phyloP scores from a whole-genome alignment of 768 basidiomycete genomes.

The Lactifluus subvellereus region DNA sequence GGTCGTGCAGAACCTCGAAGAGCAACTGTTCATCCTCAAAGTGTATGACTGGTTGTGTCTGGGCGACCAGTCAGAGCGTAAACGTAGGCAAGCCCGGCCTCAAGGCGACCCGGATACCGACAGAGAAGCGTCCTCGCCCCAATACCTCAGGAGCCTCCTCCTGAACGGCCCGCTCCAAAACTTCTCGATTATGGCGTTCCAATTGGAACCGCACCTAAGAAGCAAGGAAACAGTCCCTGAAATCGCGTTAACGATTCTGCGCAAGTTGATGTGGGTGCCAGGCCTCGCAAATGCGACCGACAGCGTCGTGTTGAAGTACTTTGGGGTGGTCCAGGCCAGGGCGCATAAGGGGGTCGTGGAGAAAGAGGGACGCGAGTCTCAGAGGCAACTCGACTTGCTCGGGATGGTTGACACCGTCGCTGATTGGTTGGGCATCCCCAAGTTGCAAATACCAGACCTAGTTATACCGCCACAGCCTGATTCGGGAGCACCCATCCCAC shows the following conservation, averaged over 20 bases:
- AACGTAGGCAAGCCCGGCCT: background rate
- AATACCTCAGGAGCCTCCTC: background rate
- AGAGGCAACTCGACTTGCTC: background rate
- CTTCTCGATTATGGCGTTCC: background rate
- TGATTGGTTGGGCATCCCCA: background rate
- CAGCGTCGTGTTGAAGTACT: background rate
- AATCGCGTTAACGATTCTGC: background rate
- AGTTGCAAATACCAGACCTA: background rate
- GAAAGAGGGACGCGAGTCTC: background rate
- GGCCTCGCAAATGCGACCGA: background rate
- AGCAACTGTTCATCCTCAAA: background rate
- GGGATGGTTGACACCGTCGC: background rate
- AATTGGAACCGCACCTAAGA: background rate
- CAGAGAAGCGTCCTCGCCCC: background rate
- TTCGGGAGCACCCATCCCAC: background rate
- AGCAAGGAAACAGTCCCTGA: background rate
- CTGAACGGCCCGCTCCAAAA: background rate
- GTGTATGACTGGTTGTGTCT: background rate
- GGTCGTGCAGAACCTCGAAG: background rate
- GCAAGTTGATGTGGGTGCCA: background rate
- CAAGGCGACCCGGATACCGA: background rate
- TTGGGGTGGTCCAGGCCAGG: background rate
- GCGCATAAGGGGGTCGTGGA: background rate
- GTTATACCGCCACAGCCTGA: background rate
- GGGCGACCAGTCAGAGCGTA: background rate